A percentile compares a stretch with the other conserved stretches of the same genome.
These are phyloP conservation scores for Vitis hybrid DNA, from an alignment of 177 flowering plant species.

Conservation along the genomic window DNA sequence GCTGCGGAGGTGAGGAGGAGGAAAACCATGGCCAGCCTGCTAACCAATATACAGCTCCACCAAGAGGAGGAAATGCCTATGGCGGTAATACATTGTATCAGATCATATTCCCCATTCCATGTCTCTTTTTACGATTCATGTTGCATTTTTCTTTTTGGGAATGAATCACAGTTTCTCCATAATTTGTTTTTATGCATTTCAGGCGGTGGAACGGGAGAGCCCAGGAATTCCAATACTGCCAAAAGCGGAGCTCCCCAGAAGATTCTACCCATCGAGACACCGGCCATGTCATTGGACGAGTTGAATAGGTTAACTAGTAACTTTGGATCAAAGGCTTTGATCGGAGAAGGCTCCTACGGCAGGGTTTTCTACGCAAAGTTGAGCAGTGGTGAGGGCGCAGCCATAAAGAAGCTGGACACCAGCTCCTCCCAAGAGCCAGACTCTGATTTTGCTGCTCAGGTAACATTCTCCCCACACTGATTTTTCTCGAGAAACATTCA, in stretches of 20 bases:
- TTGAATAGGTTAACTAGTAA: constrained; percentile 59
- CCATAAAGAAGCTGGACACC: constrained; percentile 76
- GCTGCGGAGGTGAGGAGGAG: constrained; percentile 77
- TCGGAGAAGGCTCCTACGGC: constrained; percentile 95
- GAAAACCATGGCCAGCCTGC: constrained; percentile 54
- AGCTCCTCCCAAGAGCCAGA: constrained; percentile 62
- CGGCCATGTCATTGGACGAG: constrained; percentile 61
- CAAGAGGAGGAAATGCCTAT: constrained; percentile 41
- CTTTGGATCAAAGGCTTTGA: constrained; percentile 72
- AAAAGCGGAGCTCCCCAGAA: constrained; percentile 63
- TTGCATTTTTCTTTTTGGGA: neutral
- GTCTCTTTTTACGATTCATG: neutral
- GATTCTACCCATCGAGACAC: constrained; percentile 71
- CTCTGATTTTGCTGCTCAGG: constrained; percentile 69
- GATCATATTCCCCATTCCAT: neutral
- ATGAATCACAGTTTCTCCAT: neutral
- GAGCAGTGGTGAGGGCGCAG: constrained; percentile 47
- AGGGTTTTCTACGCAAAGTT: constrained; percentile 72
- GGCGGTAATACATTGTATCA: constrained; percentile 20
- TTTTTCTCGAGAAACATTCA: too few species aligned
- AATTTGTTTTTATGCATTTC: neutral
- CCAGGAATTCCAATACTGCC: constrained; percentile 35
- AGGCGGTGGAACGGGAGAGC: constrained; percentile 67
- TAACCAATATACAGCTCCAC: constrained; percentile 62
- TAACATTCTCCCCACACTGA: constrained; percentile 1